Base-by-base conservation (phyloP, 208 protist genomes). In the Wallacemonas sp. region DNA sequence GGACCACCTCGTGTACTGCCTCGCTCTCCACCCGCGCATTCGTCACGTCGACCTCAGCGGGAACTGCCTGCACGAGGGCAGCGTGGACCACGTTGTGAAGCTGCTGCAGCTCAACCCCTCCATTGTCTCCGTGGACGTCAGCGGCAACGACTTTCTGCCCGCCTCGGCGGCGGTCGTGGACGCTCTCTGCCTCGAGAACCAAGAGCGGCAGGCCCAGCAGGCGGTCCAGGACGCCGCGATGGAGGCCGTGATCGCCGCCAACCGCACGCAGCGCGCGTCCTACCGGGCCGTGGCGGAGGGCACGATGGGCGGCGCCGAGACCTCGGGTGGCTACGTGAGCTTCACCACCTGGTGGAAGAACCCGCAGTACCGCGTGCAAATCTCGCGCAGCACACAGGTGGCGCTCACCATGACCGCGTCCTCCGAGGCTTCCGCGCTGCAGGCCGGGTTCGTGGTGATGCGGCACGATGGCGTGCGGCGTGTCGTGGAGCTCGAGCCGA, bases 331-430 rank as follows among this genome's bases (percentile, higher is more conserved):
- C 11, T 79, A 86, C 68, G 63, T 89, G 16, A 81, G 91, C 68
- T 96, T 84, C 67, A 64, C 86, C 52, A 90, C 88, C n/a, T 96
- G 91, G 89, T 89, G 86, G 82, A 75, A 80, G 28, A 96, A 94
- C 69, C 82, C 79, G 11, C 91, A 96, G 71, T 94, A 89, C 72
- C 25, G 70, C 52, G 67, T 96, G 66, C 70, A 64, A 7, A 52
- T 80, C 16, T 93, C 86, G 11, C 76, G 74, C 46, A 26, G 39
- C 20, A 64, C 85, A 10, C 69, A 66, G 18, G 82, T 93, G 20
- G 64, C 67, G 11, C 70, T 95, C 26, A 57, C 77, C 11, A 77
- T 95, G 74, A 79, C 50, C 57, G 61, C 62, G 5, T 26, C 14
- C 25, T 57, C 18, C 25, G 32, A 45, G 62, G 61, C 32, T 8